Percentiles rank a stretch among this genome's conserved stretches.
phyloP scores from a whole-genome alignment of 2,329 filamentous ascomycete genomes.

The Huntiella omanensis region DNA sequence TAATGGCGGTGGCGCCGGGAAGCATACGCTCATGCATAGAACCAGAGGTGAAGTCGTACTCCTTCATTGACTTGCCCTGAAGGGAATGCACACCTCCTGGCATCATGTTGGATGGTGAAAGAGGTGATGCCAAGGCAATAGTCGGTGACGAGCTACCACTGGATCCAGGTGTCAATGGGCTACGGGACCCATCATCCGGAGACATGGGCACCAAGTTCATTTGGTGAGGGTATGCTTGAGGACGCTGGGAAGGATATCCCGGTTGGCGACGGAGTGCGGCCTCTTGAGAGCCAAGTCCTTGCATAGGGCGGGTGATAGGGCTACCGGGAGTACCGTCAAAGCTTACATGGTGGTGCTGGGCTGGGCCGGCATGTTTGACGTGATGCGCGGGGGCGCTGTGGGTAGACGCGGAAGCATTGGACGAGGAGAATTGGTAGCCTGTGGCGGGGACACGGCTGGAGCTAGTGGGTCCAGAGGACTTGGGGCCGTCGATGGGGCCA shows the following conservation, averaged over 20 bases:
- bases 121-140: conserved; percentile 24
- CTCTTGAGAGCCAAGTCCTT: conserved; percentile 16
- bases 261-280: conserved; percentile 12
- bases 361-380: conserved; percentile 18
- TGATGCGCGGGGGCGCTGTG: background rate
- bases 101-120: conserved; percentile 18
- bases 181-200: conserved; percentile 12
- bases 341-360: conserved; percentile 25
- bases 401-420: background rate
- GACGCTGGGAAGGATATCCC: conserved; percentile 12
- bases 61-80: conserved; percentile 4
- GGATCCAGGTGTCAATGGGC: conserved; percentile 16
- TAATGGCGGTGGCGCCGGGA: conserved; percentile 8
- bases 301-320: background rate
- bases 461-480: background rate
- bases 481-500: conserved; percentile 2
- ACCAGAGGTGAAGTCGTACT: conserved; percentile 3
- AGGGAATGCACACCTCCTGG: conserved; percentile 4
- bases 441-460: background rate
- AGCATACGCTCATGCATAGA: conserved; percentile 8
- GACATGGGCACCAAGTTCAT: conserved; percentile 1
- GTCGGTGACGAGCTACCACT: conserved; percentile 19
- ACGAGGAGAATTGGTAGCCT: background rate
- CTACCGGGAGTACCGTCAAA: background rate
- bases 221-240: background rate